phyloP scores from a whole-genome alignment of 345 rosid genomes.

The Toxicodendron radicans region DNA sequence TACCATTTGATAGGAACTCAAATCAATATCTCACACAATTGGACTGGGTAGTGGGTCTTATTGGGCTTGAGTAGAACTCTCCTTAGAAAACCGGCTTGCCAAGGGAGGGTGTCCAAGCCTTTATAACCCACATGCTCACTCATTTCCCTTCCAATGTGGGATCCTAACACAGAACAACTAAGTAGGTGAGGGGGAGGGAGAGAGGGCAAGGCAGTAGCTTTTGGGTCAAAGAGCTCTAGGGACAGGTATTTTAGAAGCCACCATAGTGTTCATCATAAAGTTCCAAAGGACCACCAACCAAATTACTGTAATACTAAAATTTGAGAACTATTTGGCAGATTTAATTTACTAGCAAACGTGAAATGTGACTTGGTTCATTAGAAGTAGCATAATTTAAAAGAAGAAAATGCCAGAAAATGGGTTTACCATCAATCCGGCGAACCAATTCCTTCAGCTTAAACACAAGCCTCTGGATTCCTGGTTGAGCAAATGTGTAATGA shows the following conservation, averaged over 20 bases:
- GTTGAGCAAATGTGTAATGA: constrained; percentile 99
- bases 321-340: background rate
- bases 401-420: constrained; percentile 2
- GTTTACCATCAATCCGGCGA: constrained; percentile 91
- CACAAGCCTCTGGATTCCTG: constrained; percentile 99
- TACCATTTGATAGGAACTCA: no score
- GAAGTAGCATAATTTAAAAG: background rate
- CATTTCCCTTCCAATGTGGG: no score
- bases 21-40: no score
- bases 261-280: background rate
- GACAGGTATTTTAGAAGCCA: background rate
- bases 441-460: constrained; percentile 95
- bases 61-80: no score
- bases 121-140: no score
- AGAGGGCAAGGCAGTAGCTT: background rate
- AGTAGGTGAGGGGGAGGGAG: background rate
- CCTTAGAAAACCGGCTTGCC: no score
- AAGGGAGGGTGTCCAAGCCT: no score
- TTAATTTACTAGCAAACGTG: background rate
- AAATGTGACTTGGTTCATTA: constrained; percentile 11
- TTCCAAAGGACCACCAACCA: background rate
- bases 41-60: no score
- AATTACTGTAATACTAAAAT: background rate
- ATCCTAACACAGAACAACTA: no score
- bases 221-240: background rate